Percentiles rank a stretch among this genome's conserved stretches.
Evolutionary conservation across 768 basidiomycete genomes (phyloP).

Genomic region (Dendrothele bispora): DNA sequence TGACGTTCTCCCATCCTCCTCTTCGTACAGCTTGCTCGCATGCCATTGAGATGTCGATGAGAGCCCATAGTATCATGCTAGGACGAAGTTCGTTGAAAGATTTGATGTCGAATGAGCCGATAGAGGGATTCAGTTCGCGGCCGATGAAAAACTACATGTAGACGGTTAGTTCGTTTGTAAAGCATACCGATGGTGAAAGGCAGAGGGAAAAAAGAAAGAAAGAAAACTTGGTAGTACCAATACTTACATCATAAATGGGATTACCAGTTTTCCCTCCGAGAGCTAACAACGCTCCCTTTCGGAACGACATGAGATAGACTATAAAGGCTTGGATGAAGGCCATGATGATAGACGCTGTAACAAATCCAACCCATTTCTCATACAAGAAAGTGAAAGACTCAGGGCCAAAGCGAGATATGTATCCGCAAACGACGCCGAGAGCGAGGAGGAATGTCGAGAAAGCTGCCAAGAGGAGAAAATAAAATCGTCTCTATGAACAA

Average conservation of each 20-base stretch:
- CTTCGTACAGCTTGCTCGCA: conserved; percentile 86
- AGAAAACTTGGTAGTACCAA: no score
- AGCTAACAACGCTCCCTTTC: conserved; percentile 69
- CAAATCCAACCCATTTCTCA: conserved; percentile 87
- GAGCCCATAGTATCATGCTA: conserved; percentile 89
- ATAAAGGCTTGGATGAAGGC: conserved; percentile 70
- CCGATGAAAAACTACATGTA: conserved; percentile 82
- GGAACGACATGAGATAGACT: conserved; percentile 73
- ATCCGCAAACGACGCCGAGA: conserved; percentile 68
- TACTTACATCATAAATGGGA: conserved; percentile 85
- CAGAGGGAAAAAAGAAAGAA: background rate
- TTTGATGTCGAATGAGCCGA: conserved; percentile 65
- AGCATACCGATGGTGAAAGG: background rate
- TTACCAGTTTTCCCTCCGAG: conserved; percentile 91
- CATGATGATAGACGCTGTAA: conserved; percentile 82
- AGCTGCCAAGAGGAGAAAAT: conserved; percentile 42
- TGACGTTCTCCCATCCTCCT: conserved; percentile 60
- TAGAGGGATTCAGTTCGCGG: conserved; percentile 88
- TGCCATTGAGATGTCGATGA: conserved; percentile 86
- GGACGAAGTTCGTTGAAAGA: conserved; percentile 87
- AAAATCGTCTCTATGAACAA: no score
- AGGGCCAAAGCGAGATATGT: conserved; percentile 72
- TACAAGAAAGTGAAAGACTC: conserved; percentile 86
- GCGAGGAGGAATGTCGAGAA: conserved; percentile 85
- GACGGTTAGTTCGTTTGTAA: conserved; percentile 6